Evolutionary conservation across 2,329 filamentous ascomycete species (phyloP), one percentile per base, ranked within the genome.

Genomic region (Claviceps sp.): DNA sequence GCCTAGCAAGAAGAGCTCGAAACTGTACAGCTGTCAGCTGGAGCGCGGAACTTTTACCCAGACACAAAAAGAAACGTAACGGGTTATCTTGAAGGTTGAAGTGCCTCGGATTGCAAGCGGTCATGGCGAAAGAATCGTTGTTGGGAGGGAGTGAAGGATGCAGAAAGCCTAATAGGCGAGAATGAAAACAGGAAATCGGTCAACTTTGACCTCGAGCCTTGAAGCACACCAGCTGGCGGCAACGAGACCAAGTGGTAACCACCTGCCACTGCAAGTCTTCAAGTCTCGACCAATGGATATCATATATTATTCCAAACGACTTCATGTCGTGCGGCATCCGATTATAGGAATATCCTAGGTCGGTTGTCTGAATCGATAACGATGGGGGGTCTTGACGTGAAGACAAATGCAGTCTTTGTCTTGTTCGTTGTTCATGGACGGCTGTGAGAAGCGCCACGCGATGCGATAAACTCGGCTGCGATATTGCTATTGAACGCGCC

Each of bases 1-100:
- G 42, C 70, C 79, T 54, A 97, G 85, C 57, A 96, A 72, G 72
- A 96, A 97, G 48, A 94, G 81, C 75, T 97, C 93, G 73, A 94
- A 95, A 65, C 93, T 97, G 18, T 14, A 38, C 2, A 13, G 20
- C 11, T 41, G 55, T 67, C 41, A 67, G 65, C 43, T 43, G 41
- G 36, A 40, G 34, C n/a, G 8, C 18, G 11, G 22, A 7, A 44
- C 20, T 34, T n/a, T 40, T 18, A 8, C 9, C 41, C 38, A 47
- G 24, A n/a, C 4, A 41, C 9, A 42, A 44, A 24, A 41, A 52
- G 26, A 14, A 60, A 65, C 65, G 59, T 57, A 66, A 67, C 66
- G 58, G 56, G 56, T 61, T 60, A 53, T 68, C 64, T 52, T 65
- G 62, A 47, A 69, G 53, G 52, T 73, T 72, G 51, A 62, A 59